Conservation (phyloP, 805 yeast species). For the Ogataea naganishii region DNA sequence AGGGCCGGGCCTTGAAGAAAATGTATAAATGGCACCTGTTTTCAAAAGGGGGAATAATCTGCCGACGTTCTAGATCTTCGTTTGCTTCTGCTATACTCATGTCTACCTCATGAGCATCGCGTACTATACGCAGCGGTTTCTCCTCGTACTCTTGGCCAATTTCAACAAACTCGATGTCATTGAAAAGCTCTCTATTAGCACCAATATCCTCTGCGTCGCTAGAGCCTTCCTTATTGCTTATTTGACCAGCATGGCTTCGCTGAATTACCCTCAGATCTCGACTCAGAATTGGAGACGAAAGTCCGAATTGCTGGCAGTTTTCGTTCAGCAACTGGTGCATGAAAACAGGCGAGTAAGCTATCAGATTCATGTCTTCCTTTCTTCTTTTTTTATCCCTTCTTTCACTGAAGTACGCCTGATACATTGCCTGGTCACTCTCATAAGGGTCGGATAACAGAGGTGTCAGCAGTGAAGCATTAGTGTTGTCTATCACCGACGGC, state of each 20-base stretch:
- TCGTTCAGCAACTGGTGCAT: not conserved
- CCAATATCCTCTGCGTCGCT: no score
- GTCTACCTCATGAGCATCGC: not conserved
- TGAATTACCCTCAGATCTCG: conserved; percentile 19
- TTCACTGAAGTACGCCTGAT: not conserved
- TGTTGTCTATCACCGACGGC: not conserved
- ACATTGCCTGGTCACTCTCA: conserved; percentile 15
- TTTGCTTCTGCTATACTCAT: not conserved
- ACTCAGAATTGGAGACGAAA: conserved; percentile 22
- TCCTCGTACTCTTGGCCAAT: conserved; percentile 14
- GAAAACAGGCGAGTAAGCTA: conserved; percentile 2
- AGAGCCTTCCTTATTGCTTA: conserved; percentile 5
- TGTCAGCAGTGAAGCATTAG: conserved; percentile 16
- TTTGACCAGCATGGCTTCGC: conserved; percentile 17
- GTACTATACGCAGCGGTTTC: conserved; percentile 1
- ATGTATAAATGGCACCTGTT: conserved; percentile 20
- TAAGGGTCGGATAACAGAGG: conserved; percentile 22
- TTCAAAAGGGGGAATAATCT: not conserved
- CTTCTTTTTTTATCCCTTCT: conserved; percentile 4
- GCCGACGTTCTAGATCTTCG: not conserved
- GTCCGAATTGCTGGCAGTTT: conserved; percentile 7
- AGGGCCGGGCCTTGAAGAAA: conserved; percentile 14
- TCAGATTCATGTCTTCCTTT: conserved; percentile 3
- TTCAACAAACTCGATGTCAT: conserved; percentile 22
- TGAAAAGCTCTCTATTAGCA: conserved; percentile 16